A percentile compares a stretch with the other conserved stretches of the same genome.
Conservation (phyloP, 2,329 filamentous ascomycete genomes). For the Claviceps humidiphila region DNA sequence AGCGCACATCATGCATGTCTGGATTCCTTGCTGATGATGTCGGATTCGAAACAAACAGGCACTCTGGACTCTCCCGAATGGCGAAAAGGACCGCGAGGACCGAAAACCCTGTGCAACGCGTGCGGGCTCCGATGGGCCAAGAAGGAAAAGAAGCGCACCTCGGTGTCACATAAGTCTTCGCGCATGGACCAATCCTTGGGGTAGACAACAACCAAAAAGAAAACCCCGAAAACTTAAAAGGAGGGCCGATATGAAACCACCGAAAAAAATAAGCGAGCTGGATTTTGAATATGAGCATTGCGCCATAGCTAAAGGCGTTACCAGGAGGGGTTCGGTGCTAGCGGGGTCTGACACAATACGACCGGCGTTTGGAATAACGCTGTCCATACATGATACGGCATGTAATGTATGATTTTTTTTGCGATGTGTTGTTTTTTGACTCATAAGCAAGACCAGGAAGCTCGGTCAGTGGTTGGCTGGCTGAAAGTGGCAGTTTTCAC, state of each 20-base stretch:
- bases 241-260: too few relatives aligned
- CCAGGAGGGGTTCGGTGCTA: background rate
- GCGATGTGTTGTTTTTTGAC: background rate
- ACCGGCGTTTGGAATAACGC: conserved; percentile 1
- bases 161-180: conserved; percentile 8
- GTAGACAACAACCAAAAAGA: background rate
- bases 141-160: conserved; percentile 62
- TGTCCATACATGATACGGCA: background rate
- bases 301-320: background rate
- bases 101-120: conserved; percentile 91
- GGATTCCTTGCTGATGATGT: too few relatives aligned
- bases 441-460: too few relatives aligned
- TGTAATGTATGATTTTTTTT: background rate
- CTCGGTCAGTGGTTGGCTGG: too few relatives aligned
- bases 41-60: conserved; percentile 24
- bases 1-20: too few relatives aligned
- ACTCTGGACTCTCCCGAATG: conserved; percentile 91
- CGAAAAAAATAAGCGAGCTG: background rate
- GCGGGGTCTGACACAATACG: background rate
- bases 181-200: conserved; percentile 14
- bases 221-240: background rate
- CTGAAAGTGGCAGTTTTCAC: background rate
- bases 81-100: conserved; percentile 84
- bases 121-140: conserved; percentile 68
- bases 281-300: background rate